Conservation (phyloP, 257 asterid genomes). For the Coffea canephora region DNA sequence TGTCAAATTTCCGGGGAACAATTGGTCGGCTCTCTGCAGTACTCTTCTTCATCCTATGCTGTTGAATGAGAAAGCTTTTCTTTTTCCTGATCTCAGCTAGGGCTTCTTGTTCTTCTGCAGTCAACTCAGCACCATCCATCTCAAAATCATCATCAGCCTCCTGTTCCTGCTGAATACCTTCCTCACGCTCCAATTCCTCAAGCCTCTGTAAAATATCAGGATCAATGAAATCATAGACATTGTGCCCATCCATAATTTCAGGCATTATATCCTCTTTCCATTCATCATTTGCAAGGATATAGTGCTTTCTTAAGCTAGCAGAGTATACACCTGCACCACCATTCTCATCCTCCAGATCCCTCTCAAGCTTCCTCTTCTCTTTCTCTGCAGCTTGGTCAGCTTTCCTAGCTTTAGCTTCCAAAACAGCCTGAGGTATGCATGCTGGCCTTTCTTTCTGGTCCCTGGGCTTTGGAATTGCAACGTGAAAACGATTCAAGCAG, state of each 20-base stretch:
- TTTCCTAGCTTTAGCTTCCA: conserved; percentile 68
- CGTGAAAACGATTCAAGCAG: conserved; percentile 88
- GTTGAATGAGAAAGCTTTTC: conserved; percentile 74
- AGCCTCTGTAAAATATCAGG: conserved; percentile 85
- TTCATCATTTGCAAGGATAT: conserved; percentile 73
- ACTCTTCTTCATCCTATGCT: conserved; percentile 84
- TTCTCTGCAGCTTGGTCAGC: conserved; percentile 57
- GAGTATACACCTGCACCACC: conserved; percentile 99
- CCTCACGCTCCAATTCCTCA: conserved; percentile 90
- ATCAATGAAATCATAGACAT: conserved; percentile 83
- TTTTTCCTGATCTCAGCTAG: conserved; percentile 71
- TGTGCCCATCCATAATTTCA: conserved; percentile 91
- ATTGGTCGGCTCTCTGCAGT: conserved; percentile 82
- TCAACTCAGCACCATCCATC: conserved; percentile 80
- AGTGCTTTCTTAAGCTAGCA: conserved; percentile 83
- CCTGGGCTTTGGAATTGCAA: conserved; percentile 87
- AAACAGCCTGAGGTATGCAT: conserved; percentile 80
- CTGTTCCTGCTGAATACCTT: conserved; percentile 70
- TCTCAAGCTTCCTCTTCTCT: conserved; percentile 72
- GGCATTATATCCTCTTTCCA: conserved; percentile 93
- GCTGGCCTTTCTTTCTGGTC: conserved; percentile 82
- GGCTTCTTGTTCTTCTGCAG: conserved; percentile 66
- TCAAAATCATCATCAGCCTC: conserved; percentile 69
- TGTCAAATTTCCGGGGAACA: conserved; percentile 82
- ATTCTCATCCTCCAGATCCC: conserved; percentile 85